A percentile compares a stretch with the other conserved stretches of the same genome.
Evolutionary conservation across 352 stramenopile species (phyloP).

Genomic region (Phytophthora ramorum): DNA sequence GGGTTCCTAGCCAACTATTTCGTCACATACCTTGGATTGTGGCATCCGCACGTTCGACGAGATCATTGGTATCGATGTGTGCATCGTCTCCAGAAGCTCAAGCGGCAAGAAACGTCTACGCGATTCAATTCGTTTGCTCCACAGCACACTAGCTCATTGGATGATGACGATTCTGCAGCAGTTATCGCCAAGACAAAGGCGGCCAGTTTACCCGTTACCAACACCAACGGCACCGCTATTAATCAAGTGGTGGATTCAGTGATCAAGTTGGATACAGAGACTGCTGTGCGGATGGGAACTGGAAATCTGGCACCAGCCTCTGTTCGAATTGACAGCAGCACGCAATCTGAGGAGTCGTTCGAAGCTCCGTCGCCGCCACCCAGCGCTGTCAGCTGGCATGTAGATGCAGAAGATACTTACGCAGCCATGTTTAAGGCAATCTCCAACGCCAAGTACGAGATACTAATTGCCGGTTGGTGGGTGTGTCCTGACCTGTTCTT

Average conservation of each 20-base stretch:
- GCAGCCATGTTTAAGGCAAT: constrained; percentile 90
- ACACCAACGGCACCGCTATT: constrained; percentile 19
- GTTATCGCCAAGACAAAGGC: constrained; percentile 40
- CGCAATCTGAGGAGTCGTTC: constrained; percentile 67
- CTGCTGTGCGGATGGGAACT: constrained; percentile 27
- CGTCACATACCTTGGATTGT: constrained; percentile 80
- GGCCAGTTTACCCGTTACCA: constrained; percentile 25
- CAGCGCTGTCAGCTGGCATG: constrained; percentile 82
- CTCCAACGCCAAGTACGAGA: constrained; percentile 85
- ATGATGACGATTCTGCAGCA: constrained; percentile 39
- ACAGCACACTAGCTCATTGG: constrained; percentile 55
- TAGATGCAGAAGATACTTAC: constrained; percentile 89
- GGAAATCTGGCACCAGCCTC: constrained; percentile 32
- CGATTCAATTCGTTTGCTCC: constrained; percentile 86
- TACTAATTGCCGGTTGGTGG: constrained; percentile 93
- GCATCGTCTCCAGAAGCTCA: constrained; percentile 75
- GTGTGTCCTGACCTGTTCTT: constrained; percentile 88
- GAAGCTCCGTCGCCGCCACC: constrained; percentile 47
- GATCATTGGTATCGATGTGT: constrained; percentile 88
- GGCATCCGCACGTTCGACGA: constrained; percentile 84
- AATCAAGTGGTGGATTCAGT: constrained; percentile 46
- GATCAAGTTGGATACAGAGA: constrained; percentile 40
- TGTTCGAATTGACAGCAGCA: constrained; percentile 58
- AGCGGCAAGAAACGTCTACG: constrained; percentile 73
- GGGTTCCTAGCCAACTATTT: constrained; percentile 83